Conservation (phyloP, 306 rosid species). For the Dryas octopetala region DNA sequence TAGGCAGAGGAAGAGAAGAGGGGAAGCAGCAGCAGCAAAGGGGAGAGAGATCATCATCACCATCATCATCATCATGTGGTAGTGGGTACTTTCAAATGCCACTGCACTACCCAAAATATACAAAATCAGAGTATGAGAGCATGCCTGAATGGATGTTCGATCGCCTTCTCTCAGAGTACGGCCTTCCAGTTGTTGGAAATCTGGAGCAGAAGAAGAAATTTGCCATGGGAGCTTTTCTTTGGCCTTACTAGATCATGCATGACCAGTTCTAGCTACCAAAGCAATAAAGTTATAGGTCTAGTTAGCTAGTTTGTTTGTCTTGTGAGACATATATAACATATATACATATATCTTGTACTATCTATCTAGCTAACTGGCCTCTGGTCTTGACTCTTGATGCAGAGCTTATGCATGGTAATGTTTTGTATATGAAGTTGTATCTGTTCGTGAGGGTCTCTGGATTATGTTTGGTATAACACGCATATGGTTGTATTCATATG, state of each 20-base stretch:
- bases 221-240: conserved; percentile 27
- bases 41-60: background rate
- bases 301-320: background rate
- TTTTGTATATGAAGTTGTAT: no score
- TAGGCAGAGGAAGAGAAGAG: background rate
- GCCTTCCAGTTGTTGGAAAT: conserved; percentile 10
- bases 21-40: background rate
- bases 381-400: no score
- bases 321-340: no score
- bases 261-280: background rate
- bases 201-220: conserved; percentile 22
- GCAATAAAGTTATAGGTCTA: background rate
- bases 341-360: no score
- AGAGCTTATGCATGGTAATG: no score
- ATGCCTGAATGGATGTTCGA: conserved; percentile 24
- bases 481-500: no score
- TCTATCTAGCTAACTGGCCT: no score
- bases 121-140: conserved; percentile 21
- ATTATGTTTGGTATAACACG: no score
- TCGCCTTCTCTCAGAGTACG: conserved; percentile 24
- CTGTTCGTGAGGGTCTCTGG: no score
- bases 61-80: no score
- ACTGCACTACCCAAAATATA: conserved; percentile 24
- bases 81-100: conserved; percentile 22
- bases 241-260: conserved; percentile 9